Conservation (phyloP, 2,329 filamentous ascomycete species). For the Fusarium sp. region DNA sequence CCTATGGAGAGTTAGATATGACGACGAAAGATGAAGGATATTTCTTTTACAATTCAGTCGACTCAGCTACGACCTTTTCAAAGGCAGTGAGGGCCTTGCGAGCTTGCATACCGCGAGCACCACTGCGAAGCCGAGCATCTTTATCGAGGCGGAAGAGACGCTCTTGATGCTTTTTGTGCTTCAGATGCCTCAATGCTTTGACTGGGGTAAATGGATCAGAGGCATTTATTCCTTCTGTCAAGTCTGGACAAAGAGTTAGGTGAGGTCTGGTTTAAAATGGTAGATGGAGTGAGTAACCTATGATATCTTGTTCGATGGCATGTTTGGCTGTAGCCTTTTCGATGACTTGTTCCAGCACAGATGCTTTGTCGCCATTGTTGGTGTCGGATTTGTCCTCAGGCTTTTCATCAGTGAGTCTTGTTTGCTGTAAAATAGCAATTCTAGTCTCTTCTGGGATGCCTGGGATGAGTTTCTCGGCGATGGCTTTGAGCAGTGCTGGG, state of each 20-base stretch:
- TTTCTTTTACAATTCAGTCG: conserved; percentile 57
- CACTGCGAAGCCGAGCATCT: conserved; percentile 77
- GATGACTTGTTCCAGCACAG: conserved; percentile 74
- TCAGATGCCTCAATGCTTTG: conserved; percentile 67
- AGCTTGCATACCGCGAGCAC: conserved; percentile 76
- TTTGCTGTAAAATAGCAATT: conserved; percentile 76
- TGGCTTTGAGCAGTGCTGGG: conserved; percentile 74
- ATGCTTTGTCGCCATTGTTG: conserved; percentile 31
- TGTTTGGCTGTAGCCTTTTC: conserved; percentile 66
- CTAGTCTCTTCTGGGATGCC: conserved; percentile 74
- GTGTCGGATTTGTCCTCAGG: conserved; percentile 40
- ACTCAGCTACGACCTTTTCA: conserved; percentile 72
- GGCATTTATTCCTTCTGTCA: conserved; percentile 68
- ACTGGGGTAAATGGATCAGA: conserved; percentile 67
- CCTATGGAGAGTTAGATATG: conserved; percentile 39
- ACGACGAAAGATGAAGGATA: accelerated
- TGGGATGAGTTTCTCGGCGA: conserved; percentile 81
- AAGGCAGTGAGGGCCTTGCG: conserved; percentile 76
- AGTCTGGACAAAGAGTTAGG: conserved; percentile 46
- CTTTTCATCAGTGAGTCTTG: conserved; percentile 48
- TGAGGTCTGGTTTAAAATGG: background rate
- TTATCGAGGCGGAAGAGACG: conserved; percentile 76
- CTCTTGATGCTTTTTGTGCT: conserved; percentile 68
- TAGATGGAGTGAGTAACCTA: conserved; percentile 55
- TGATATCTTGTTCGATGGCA: conserved; percentile 68